Base-by-base conservation (phyloP, 257 asterid genomes). In the Nicotiana attenuata region DNA sequence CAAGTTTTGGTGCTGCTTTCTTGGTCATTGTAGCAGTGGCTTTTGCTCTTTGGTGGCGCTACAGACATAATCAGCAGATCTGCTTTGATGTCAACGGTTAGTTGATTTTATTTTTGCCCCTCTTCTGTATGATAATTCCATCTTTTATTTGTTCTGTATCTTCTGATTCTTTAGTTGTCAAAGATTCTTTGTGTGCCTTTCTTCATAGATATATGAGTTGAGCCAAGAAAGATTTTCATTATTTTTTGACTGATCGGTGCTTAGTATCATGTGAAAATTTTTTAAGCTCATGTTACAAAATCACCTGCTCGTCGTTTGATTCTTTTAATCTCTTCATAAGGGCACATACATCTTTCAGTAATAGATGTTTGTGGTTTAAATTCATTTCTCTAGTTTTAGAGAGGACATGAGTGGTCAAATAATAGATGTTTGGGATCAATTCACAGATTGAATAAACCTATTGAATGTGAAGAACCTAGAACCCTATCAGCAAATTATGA, bases 31-130 rank as follows among this genome's bases (percentile, higher is more conserved):
- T 87, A 7, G 60, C 88, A 3, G 65, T 87, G 63, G 97, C 94
- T 73, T 86, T 90, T 86, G 87, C 92, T 24, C 80, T 92, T 41
- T 94, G 98, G 98, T 89, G 91, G 97, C 92, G 94, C 57, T 91
- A 91, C 83, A 87, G 95, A 79, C 91, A 83, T 78, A 94, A 94
- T 87, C 92, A 92, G 90, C 99, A 96, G 90, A 93, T 96, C 77
- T 94, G 93, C 92, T 96, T 96, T 65, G 99, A 96, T 80, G 93
- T 94, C 41, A 93, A 94, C 69, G 98, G 98, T 96, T 78, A 85
- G 92, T 65, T 86, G 11, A 19, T 53, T 66, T 15, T 33, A 15
- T 64, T 50, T 53, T 9, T 3, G 28, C 63, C 67, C 77, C 10
- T 31, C 60, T 63, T 59, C 24, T 28, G 35, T 64, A 41, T 16